A percentile compares a stretch with the other conserved stretches of the same genome.
phyloP scores from a whole-genome alignment of 305 asterid genomes.

The Fraxinus xanthoxyloides region DNA sequence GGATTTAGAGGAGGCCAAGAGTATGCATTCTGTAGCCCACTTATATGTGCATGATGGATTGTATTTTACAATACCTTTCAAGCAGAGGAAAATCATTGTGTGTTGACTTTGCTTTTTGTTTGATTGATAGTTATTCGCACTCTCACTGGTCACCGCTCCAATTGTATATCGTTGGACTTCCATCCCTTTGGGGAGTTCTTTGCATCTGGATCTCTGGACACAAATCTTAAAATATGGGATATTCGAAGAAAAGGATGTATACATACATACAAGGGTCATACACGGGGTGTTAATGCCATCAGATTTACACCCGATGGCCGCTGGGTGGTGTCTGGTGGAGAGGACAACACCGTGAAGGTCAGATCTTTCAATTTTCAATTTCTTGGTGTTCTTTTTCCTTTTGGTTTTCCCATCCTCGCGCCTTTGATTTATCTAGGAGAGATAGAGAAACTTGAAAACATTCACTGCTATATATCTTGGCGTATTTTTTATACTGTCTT shows the following conservation, averaged over 20 bases:
- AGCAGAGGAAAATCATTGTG: background rate
- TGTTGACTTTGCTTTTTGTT: constrained; percentile 19
- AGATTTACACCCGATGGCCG: constrained; percentile 99
- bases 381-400: background rate
- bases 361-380: constrained; percentile 23
- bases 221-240: constrained; percentile 98
- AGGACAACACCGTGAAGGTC: constrained; percentile 98
- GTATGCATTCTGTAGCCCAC: constrained; percentile 45
- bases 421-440: constrained; percentile 18
- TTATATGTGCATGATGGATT: background rate
- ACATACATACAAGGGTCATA: constrained; percentile 99
- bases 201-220: constrained; percentile 98
- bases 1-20: constrained; percentile 99
- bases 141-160: constrained; percentile 97
- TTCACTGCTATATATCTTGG: constrained; percentile 7
- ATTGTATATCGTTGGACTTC: constrained; percentile 96
- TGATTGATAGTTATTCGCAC: constrained; percentile 75
- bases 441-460: constrained; percentile 22
- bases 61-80: background rate
- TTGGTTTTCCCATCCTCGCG: constrained; percentile 1
- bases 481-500: background rate
- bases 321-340: constrained; percentile 99
- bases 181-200: constrained; percentile 99
- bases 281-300: constrained; percentile 90
- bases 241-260: constrained; percentile 95